Conservation (phyloP, 108 stramenopile genomes). For the Nitzschia putrida region DNA sequence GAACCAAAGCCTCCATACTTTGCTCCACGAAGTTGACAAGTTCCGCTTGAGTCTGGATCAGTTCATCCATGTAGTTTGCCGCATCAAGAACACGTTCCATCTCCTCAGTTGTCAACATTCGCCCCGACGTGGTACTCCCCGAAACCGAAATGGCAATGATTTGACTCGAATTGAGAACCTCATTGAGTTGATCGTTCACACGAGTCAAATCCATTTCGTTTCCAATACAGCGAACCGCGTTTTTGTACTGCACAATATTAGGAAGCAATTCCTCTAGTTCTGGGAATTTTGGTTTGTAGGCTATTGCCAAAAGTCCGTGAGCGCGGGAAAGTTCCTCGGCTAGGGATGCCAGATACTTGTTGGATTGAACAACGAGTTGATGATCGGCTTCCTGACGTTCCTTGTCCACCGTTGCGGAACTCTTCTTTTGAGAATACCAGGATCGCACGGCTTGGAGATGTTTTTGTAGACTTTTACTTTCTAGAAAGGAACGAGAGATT, state of each 20-base stretch:
- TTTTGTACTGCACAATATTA: conserved; percentile 81
- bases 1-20: conserved; percentile 70
- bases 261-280: conserved; percentile 92
- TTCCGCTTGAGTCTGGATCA: conserved; percentile 48
- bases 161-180: conserved; percentile 72
- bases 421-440: not conserved
- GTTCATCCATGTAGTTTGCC: conserved; percentile 61
- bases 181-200: conserved; percentile 66
- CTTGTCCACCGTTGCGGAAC: conserved; percentile 21
- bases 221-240: conserved; percentile 80
- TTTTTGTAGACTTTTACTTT: conserved; percentile 35
- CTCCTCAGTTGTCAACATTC: conserved; percentile 58
- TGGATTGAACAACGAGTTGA: conserved; percentile 66
- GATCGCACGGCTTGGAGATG: conserved; percentile 40
- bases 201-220: conserved; percentile 91
- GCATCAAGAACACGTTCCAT: conserved; percentile 47
- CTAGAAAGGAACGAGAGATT: conserved; percentile 27
- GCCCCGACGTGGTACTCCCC: conserved; percentile 81
- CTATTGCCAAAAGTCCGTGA: conserved; percentile 49
- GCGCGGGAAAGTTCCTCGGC: conserved; percentile 58
- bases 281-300: conserved; percentile 83
- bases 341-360: conserved; percentile 56
- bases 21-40: conserved; percentile 74
- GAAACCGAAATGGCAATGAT: conserved; percentile 94
- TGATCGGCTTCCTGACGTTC: conserved; percentile 67